Evolutionary conservation across 2,329 filamentous ascomycete genomes (phyloP), one percentile per base, ranked within the genome.

Genomic region (Aspergillus arachidicola): DNA sequence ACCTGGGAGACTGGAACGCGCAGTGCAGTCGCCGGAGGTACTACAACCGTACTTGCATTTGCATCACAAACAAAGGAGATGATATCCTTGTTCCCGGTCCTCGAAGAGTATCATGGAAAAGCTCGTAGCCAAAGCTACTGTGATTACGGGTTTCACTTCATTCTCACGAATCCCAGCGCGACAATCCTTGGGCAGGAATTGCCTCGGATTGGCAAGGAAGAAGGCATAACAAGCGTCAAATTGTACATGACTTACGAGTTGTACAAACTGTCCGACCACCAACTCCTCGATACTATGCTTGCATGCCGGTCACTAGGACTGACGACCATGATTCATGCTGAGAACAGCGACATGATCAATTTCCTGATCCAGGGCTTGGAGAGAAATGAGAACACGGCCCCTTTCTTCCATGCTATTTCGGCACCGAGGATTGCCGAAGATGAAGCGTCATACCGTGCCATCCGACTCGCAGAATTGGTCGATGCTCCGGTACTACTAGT

Each of bases 1-100:
- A 4, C 63, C 63, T 28, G 64, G 64, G 26, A 63, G 64, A 34
- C 77, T 19, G 85, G 85, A 0, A 83, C 83, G 0, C 78, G 85
- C 10, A 84, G 81, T 30, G 86, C 86, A 3, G 79, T 88, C 57
- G 85, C 84, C 0, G 65, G 65, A 4, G 63, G 65, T 0, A 65
- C 82, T 14, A 88, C 86, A 0, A 87, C 86, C 0, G 78, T 88
- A n/a, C 75, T 88, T 9, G 79, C 85, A 0, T 88, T 89, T 73
- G 86, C 85, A 1, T 81, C 83, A 2, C 85, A 87, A 70, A 74
- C 78, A 46, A 82, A 81, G 36, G 65, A 72, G 2, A 77, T 84
- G 71, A 86, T 10, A 71, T 83, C 36, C 72, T 78, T 9, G 11
- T 16, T 41, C 14, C 6, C 6, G 11, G 80, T 81, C 0, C 69